Conservation (phyloP, 163 green algal genomes). For the Chlamydomonas reinhardtii region DNA sequence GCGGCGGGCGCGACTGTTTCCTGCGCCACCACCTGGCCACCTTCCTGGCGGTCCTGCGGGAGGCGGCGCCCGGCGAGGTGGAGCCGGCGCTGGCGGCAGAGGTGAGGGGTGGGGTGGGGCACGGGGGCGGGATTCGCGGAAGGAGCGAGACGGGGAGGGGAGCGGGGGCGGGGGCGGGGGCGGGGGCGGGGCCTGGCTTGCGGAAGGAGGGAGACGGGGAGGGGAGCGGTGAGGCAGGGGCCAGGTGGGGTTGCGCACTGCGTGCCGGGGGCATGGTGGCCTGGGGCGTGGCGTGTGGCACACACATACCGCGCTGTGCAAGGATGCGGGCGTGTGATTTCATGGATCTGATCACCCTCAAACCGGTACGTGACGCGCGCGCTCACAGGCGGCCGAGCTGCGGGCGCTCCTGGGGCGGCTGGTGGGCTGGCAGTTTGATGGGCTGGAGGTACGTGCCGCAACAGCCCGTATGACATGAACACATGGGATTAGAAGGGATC, state of each 20-base stretch:
- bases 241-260: too few species aligned
- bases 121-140: not conserved
- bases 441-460: not conserved
- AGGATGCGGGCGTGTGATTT: too few species aligned
- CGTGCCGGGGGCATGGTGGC: too few species aligned
- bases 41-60: conserved; percentile 41
- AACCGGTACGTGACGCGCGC: too few species aligned
- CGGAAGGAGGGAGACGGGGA: not conserved
- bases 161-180: too few species aligned
- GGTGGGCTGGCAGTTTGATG: conserved; percentile 44
- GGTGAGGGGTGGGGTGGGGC: not conserved
- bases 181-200: too few species aligned
- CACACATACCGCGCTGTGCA: too few species aligned
- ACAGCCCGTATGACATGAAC: too few species aligned
- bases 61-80: conserved; percentile 7
- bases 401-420: not conserved
- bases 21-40: conserved; percentile 64
- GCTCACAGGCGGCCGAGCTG: conserved; percentile 2
- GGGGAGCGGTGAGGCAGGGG: too few species aligned
- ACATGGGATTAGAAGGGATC: too few species aligned
- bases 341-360: too few species aligned
- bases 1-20: conserved; percentile 74
- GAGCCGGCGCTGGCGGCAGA: not conserved
- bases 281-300: too few species aligned
- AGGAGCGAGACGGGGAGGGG: not conserved